Percentiles rank a stretch among this genome's conserved stretches.
These are phyloP conservation scores for Triticum monococcum DNA, from an alignment of 176 grass and related monocot genomes.

Conservation along the genomic window DNA sequence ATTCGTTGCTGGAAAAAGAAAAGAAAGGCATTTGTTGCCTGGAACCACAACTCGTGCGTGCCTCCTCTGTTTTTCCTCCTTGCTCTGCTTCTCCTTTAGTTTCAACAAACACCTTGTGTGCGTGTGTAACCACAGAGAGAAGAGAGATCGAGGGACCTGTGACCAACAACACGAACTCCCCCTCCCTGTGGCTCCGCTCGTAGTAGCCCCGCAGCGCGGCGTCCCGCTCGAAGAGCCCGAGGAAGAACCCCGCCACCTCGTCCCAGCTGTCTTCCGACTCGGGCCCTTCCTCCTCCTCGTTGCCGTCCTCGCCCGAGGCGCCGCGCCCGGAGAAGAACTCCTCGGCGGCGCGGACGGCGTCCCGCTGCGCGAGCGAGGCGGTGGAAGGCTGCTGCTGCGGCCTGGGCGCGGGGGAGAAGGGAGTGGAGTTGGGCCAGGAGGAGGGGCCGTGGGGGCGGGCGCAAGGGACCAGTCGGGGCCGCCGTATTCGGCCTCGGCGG, in stretches of 20 bases:
- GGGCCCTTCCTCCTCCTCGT: background rate
- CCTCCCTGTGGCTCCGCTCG: slow-evolving; percentile 38
- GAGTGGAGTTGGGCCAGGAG: too few species aligned
- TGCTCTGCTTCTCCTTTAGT: too few species aligned
- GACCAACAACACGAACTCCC: slow-evolving; percentile 39
- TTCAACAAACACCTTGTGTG: too few species aligned
- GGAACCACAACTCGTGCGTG: too few species aligned
- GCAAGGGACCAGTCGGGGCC: background rate
- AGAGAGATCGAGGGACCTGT: too few species aligned
- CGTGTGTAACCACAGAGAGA: too few species aligned
- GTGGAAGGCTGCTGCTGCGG: background rate
- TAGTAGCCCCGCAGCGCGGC: slow-evolving; percentile 50
- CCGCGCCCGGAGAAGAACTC: slow-evolving; percentile 44
- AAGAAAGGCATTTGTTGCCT: too few species aligned
- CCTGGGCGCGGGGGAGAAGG: background rate
- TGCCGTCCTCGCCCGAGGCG: background rate
- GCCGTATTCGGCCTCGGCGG: background rate
- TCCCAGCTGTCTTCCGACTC: slow-evolving; percentile 34
- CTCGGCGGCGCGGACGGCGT: slow-evolving; percentile 20
- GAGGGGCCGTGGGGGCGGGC: background rate
- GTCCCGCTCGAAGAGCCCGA: slow-evolving; percentile 37
- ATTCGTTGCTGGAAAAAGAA: background rate
- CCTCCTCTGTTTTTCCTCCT: too few species aligned
- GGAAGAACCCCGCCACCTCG: slow-evolving; percentile 31
- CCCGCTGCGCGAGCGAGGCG: slow-evolving; percentile 11